Conservation (phyloP, 805 yeast species). For the Metschnikowia amazonensis region DNA sequence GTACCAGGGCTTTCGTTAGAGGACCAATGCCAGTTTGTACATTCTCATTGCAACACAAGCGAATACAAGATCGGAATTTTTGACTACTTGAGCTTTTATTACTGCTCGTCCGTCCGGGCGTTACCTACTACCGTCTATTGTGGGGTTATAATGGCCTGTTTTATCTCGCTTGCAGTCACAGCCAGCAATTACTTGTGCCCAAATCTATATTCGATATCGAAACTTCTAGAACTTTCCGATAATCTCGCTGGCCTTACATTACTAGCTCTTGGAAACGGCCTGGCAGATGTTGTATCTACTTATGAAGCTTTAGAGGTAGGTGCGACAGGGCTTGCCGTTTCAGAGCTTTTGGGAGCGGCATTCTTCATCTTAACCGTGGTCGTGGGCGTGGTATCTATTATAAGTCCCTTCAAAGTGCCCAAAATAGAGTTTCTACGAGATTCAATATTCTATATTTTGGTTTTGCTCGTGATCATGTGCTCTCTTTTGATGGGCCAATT, state of each 20-base stretch:
- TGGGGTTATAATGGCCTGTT: slow-evolving; percentile 39
- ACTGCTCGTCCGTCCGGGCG: slow-evolving; percentile 20
- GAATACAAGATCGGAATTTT: slow-evolving; percentile 30
- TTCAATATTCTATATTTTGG: slow-evolving; percentile 47
- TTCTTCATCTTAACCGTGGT: slow-evolving; percentile 77
- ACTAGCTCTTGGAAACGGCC: slow-evolving; percentile 86
- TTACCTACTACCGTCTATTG: slow-evolving; percentile 18
- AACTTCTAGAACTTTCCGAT: slow-evolving; percentile 60
- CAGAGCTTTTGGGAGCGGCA: slow-evolving; percentile 90
- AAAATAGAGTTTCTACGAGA: slow-evolving; percentile 56
- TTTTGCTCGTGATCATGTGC: slow-evolving; percentile 48
- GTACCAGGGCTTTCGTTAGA: slow-evolving; percentile 8
- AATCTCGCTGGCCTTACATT: slow-evolving; percentile 82
- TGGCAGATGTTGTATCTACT: slow-evolving; percentile 85
- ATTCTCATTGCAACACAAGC: slow-evolving; percentile 28
- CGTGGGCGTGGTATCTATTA: slow-evolving; percentile 70
- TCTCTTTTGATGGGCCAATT: slow-evolving; percentile 55
- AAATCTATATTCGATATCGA: slow-evolving; percentile 64
- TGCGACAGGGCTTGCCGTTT: slow-evolving; percentile 76
- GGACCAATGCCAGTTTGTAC: slow-evolving; percentile 39
- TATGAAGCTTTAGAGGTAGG: slow-evolving; percentile 73
- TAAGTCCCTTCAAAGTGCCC: slow-evolving; percentile 60
- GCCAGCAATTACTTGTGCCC: slow-evolving; percentile 85
- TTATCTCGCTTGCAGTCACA: slow-evolving; percentile 66
- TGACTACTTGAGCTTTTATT: slow-evolving; percentile 36